Base-by-base conservation (phyloP, 441 rosid genomes). In the Aquilaria agallochum region DNA sequence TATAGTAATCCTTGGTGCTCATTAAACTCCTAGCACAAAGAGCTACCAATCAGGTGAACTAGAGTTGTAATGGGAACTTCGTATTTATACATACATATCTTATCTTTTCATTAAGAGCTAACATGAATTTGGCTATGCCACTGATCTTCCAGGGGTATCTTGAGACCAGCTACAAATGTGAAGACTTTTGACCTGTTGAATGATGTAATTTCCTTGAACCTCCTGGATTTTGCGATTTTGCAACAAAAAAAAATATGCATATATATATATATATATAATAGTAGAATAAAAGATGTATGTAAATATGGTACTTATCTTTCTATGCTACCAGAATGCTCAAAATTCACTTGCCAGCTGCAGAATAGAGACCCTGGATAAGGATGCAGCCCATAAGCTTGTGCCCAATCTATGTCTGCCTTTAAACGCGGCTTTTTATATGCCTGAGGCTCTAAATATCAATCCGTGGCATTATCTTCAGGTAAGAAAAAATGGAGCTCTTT, bases 391-490 rank as follows among this genome's bases (percentile, higher is more conserved):
- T 67, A 71, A 67, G 56, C 89, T 89, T 66, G 77, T 89, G 53
- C 96, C 99, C 9, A 68, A 76, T 69, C 55, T 91, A 36, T 51
- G 64, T 59, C 52, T 86, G 14, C 97, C 99, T 70, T 78, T 80
- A 59, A 68, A 77, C 76, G 68, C 69, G 11, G 90, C 92, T 66
- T 94, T 90, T 71, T 87, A 87, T 74, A 77, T 89, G 84, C 97
- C 99, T 45, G 78, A 81, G 58, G 97, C 96, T 67, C 79, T 90
- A 73, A 94, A 86, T 74, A 79, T 94, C 50, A 80, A 81, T 79
- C 89, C 99, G 64, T 69, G 59, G 64, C 78, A 63, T 32, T 93
- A 93, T 81, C 95, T 93, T 59, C 89, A 75, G 95, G 98, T 90
- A 48, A 46, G 59, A 56, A 57, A 44, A 44, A 73, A 50, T 45